Evolutionary conservation across 2,329 filamentous ascomycete genomes (phyloP), one percentile per base, ranked within the genome.

Genomic region (Colletotrichum costaricense): DNA sequence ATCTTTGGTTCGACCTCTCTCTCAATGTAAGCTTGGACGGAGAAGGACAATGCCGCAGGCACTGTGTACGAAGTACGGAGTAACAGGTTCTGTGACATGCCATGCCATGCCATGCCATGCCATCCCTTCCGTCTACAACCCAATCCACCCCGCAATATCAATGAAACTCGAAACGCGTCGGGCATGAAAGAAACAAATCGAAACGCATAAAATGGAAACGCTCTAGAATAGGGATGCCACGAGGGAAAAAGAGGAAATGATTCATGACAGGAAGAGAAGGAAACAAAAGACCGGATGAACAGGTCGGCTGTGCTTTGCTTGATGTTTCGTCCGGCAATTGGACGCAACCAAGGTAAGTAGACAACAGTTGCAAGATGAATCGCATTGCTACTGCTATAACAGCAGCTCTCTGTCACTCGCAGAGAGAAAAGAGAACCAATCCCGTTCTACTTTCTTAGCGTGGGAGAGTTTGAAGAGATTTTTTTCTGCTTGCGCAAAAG

Each of bases 151-250:
- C 33, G 33, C 63, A 46, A 28, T 65, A 19, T 56, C 33, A 46
- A 24, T 65, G 52, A 65, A 65, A 65, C 63, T 56, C 63, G 63
- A 56, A 65, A 42, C 63, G 14, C 12, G 62, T 63, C 46, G 46
- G 46, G 46, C 46, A 54, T 63, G 4, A 52, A 35, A 12, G 59
- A 26, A 38, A 19, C 46, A 54, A 26, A 63, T 24, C 42, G 46
- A 35, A 63, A 54, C 46, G 62, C 46, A 63, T 63, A 42, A 54
- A 35, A 24, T 12, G 60, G 60, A 26, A n/a, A n/a, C 60, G 8
- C 46, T 63, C 59, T 9, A 33, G 8, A 22, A 22, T 9, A 6
- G 33, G 16, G 11, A 63, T 63, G n/a, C 46, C 62, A 63, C 62
- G 46, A 14, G 46, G 60, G n/a, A 22, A 24, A 22, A 56, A 35